Evolutionary conservation across 495 filamentous ascomycete species (phyloP).

Genomic region (Peziza echinospora): DNA sequence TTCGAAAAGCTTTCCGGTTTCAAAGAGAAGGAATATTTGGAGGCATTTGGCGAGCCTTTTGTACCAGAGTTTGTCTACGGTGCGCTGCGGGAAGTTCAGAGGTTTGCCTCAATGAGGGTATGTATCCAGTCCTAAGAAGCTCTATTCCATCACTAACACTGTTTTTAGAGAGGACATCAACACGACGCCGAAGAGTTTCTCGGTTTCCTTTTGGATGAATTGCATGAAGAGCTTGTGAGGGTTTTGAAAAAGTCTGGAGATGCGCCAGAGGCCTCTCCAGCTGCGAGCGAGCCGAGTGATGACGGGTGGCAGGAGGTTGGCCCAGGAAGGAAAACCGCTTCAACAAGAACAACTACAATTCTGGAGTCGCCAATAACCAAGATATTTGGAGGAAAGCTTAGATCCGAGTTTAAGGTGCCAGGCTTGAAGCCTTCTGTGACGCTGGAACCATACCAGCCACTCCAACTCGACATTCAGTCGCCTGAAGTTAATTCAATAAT

Average conservation of each 20-base stretch:
- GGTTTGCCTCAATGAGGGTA: conserved; percentile 81
- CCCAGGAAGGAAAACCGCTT: conserved; percentile 63
- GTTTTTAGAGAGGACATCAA: conserved; percentile 61
- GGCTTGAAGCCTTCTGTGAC: conserved; percentile 80
- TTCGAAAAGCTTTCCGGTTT: conserved; percentile 44
- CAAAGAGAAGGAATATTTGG: conserved; percentile 61
- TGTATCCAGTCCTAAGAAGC: conserved; percentile 15
- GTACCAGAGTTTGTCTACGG: conserved; percentile 92
- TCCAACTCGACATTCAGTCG: conserved; percentile 83
- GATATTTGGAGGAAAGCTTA: conserved; percentile 81
- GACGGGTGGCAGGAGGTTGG: conserved; percentile 86
- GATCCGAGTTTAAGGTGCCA: conserved; percentile 72
- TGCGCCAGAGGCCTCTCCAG: conserved; percentile 16
- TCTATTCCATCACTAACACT: not conserved
- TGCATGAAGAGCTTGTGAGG: conserved; percentile 77
- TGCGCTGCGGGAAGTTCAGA: conserved; percentile 60
- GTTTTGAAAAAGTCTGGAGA: conserved; percentile 35
- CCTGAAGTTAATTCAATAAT: conserved; percentile 70
- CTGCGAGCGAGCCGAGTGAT: conserved; percentile 18
- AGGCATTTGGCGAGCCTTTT: conserved; percentile 78
- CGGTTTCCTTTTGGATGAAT: conserved; percentile 74
- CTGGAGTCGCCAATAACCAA: conserved; percentile 68
- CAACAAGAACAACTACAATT: conserved; percentile 72
- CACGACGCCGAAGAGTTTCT: conserved; percentile 97
- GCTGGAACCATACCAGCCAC: conserved; percentile 75